These are phyloP conservation scores for Chaetomium olivaceum DNA, from an alignment of 2,329 filamentous ascomycete species.

Conservation along the genomic window DNA sequence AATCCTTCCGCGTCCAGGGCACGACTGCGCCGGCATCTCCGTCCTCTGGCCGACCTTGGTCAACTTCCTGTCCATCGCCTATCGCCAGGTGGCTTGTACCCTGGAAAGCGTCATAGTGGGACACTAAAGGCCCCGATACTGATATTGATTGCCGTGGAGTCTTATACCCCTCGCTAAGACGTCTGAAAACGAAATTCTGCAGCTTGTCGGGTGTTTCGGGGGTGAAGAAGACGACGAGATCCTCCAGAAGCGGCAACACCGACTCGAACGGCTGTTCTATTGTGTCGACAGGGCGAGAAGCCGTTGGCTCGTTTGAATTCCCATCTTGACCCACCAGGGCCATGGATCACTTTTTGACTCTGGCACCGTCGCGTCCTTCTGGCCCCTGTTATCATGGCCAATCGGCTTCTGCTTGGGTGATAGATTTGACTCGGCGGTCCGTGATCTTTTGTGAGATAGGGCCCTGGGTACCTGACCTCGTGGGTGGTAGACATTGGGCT, in stretches of 20 bases:
- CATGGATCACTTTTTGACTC: not conserved
- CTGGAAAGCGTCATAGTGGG: not conserved
- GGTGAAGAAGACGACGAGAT: slow-evolving; percentile 57
- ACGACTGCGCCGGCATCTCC: not conserved
- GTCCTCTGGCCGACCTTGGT: not conserved
- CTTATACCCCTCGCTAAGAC: slow-evolving; percentile 46
- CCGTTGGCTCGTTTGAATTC: not conserved
- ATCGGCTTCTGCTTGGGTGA: slow-evolving; percentile 1
- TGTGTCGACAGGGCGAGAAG: not conserved
- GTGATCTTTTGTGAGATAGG: slow-evolving; percentile 2
- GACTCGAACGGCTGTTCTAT: slow-evolving; percentile 40
- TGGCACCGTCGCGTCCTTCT: not conserved
- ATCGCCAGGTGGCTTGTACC: not conserved
- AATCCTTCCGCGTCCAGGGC: slow-evolving; percentile 14
- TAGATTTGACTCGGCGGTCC: slow-evolving; percentile 16
- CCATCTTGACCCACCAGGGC: too few species aligned
- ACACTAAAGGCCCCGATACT: not conserved
- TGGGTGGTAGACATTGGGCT: not conserved
- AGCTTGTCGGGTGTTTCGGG: slow-evolving; percentile 45
- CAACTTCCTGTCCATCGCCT: not conserved
- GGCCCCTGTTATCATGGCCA: not conserved
- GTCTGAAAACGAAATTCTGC: slow-evolving; percentile 49
- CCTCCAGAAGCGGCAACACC: slow-evolving; percentile 55
- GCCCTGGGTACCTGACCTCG: not conserved
- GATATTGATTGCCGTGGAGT: slow-evolving; percentile 3